Percentiles rank a stretch among this genome's conserved stretches.
Conservation (phyloP, 495 filamentous ascomycete species). For the Neurospora pannonica region DNA sequence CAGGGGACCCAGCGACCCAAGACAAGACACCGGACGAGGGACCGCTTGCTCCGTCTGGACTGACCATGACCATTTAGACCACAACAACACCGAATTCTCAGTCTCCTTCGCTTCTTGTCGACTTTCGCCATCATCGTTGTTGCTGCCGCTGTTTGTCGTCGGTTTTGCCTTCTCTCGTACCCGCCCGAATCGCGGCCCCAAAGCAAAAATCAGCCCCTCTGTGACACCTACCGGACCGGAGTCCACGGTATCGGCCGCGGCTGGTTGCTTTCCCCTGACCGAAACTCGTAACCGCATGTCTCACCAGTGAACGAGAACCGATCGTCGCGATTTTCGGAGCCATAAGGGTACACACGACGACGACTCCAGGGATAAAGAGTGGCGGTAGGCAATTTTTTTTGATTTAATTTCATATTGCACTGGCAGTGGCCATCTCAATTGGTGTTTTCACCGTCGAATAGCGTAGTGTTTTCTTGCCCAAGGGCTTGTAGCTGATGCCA, state of each 20-base stretch:
- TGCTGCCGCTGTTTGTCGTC: background rate
- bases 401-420: background rate
- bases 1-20: background rate
- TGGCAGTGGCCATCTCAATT: background rate
- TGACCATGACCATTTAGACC: background rate
- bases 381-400: background rate
- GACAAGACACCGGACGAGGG: background rate
- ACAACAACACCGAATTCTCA: background rate
- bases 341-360: background rate
- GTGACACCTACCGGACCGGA: background rate
- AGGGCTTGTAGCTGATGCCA: background rate
- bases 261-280: background rate
- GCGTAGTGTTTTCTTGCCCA: background rate
- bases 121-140: background rate
- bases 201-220: background rate
- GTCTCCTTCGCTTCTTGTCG: background rate
- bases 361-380: background rate
- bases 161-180: background rate
- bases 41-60: background rate
- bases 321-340: constrained; percentile 2
- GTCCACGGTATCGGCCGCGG: background rate
- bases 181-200: background rate
- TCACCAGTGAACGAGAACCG: constrained; percentile 2
- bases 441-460: background rate
- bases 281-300: constrained; percentile 3